Evolutionary conservation across 2,329 filamentous ascomycete species (phyloP), one percentile per base, ranked within the genome.

Genomic region (Berkeleyomyces basicola): DNA sequence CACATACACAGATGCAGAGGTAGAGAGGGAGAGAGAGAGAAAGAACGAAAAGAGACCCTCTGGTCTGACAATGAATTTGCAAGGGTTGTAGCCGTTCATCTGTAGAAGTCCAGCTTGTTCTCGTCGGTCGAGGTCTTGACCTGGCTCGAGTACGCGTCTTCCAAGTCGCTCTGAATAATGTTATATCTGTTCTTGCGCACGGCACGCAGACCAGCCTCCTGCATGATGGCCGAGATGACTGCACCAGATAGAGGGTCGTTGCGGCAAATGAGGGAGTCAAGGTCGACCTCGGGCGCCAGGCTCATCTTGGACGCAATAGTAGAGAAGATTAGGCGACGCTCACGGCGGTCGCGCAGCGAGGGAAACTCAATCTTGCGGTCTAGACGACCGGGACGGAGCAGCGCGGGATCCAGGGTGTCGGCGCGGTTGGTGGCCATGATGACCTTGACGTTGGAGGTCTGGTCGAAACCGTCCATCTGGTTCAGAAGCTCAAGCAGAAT

Each of bases 391-490:
- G 93, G 93, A 70, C 93, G 90, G 66, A 99, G 83, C 66, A 99
- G 81, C 49, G 93, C 93, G 14, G 93, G 93, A 72, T 99, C 93
- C 67, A 99, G 82, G 5, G 93, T 99, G 74, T 97, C 93, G 67
- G 93, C 92, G 73, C 93, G 87, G 79, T 99, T 99, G 68, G 93
- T 99, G 68, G 93, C 93, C 93, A 99, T 99, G 77, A 99, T 99
- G 73, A 99, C 93, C 79, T 99, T 99, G 76, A 99, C 93, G 75
- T 99, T 99, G 73, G 90, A 88, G 0, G 90, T 96, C 76, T 99
- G 93, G 74, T 99, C 93, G 78, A 99, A 99, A 67, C 93, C 93
- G 73, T 99, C 93, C 93, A 99, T 99, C 77, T 99, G 93, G 78
- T 99, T 99, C 67, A 99, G 85, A 68, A 99, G 79, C 74, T 99